Evolutionary conservation across 2,329 filamentous ascomycete genomes (phyloP).

Genomic region (Botrytis deweyae): DNA sequence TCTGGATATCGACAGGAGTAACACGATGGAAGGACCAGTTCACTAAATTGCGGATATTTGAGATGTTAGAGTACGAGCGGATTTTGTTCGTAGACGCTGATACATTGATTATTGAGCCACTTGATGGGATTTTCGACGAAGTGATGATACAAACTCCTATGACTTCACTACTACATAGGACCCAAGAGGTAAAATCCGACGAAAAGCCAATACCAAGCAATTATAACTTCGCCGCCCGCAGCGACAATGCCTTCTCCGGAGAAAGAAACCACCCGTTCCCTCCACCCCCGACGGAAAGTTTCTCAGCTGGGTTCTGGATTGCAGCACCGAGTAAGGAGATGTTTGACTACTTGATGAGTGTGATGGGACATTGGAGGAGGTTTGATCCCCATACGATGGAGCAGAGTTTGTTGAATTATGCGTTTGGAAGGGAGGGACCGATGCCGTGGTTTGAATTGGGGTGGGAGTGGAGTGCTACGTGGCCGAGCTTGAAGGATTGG

Average conservation of each 20-base stretch:
- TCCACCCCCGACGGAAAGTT: constrained; percentile 36
- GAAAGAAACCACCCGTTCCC: constrained; percentile 42
- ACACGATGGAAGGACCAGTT: constrained; percentile 46
- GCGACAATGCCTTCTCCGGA: constrained; percentile 41
- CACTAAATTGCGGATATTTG: constrained; percentile 45
- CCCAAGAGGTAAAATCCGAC: constrained; percentile 32
- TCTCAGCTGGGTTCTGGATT: constrained; percentile 35
- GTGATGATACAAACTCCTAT: constrained; percentile 26
- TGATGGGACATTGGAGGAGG: constrained; percentile 41
- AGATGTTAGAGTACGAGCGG: constrained; percentile 44
- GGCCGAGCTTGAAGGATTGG: constrained; percentile 40
- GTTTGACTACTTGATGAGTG: constrained; percentile 42
- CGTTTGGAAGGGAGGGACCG: constrained; percentile 42
- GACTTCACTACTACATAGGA: constrained; percentile 29
- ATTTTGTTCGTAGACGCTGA: constrained; percentile 48
- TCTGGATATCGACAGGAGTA: constrained; percentile 42
- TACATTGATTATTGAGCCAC: constrained; percentile 40
- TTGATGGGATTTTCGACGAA: constrained; percentile 44
- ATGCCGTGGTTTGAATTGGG: constrained; percentile 46
- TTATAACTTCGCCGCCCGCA: constrained; percentile 41
- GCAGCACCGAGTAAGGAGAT: constrained; percentile 42
- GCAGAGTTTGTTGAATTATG: constrained; percentile 47
- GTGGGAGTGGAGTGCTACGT: constrained; percentile 44
- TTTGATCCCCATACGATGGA: constrained; percentile 44
- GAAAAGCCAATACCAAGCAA: constrained; percentile 38